phyloP scores from a whole-genome alignment of 2,329 filamentous ascomycete genomes.

The Tolypocladium tundrense region DNA sequence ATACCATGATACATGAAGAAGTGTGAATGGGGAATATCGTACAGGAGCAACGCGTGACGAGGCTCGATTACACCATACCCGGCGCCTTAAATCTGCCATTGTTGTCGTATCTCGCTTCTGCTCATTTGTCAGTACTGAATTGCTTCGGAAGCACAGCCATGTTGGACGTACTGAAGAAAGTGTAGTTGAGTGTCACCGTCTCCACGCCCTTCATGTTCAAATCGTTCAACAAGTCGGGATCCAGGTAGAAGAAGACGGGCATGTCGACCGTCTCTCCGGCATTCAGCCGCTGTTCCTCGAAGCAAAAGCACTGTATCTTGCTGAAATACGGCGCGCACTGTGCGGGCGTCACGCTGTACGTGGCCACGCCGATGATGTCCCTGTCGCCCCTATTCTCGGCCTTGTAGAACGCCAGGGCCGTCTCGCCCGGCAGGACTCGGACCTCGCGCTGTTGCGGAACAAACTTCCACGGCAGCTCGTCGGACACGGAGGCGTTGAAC shows the following conservation, averaged over 20 bases:
- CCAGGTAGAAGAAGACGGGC: conserved; percentile 99
- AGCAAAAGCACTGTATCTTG: conserved; percentile 99
- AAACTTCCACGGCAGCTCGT: conserved; percentile 96
- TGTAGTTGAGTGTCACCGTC: conserved; percentile 93
- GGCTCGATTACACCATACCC: conserved; percentile 11
- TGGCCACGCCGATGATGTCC: conserved; percentile 96
- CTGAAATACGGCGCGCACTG: conserved; percentile 97
- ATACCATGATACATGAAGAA: background rate
- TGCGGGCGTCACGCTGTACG: conserved; percentile 91
- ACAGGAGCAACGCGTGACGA: background rate
- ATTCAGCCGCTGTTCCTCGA: conserved; percentile 90
- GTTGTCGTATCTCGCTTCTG: conserved; percentile 36
- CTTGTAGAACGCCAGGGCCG: conserved; percentile 93
- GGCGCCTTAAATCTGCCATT: conserved; percentile 33
- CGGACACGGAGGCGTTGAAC: conserved; percentile 91
- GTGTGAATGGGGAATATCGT: background rate
- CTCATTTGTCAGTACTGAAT: conserved; percentile 20
- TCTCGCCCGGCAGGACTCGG: conserved; percentile 88
- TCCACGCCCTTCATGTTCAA: conserved; percentile 88
- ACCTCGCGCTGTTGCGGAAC: conserved; percentile 94
- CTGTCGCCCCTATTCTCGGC: conserved; percentile 82
- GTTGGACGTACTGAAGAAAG: conserved; percentile 79
- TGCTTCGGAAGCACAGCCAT: background rate
- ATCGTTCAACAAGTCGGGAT: conserved; percentile 88
- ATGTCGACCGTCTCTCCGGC: conserved; percentile 97